Base-by-base conservation (phyloP, 2,329 filamentous ascomycete genomes). In the Pestalotiopsis sp. region DNA sequence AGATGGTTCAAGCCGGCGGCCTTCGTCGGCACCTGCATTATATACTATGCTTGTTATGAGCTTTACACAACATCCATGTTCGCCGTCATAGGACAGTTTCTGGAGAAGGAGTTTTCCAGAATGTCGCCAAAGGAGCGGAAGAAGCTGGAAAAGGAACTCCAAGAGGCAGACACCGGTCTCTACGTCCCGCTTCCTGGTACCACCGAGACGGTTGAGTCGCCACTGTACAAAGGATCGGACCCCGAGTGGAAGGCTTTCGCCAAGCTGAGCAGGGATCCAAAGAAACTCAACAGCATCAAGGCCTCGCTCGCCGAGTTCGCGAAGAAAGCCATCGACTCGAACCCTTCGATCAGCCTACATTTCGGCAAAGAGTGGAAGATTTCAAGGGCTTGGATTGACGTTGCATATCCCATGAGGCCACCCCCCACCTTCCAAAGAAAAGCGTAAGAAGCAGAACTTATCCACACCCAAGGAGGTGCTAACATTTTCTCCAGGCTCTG, bases 171-270 rank as follows among this genome's bases (percentile, higher is more conserved):
- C 14, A 81, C 85, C 20, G 78, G 84, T 14, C 23, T 84, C 4
- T 92, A 92, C 70, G 84, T 92, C 7, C 88, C 90, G 0, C 86
- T 92, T 66, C 89, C 89, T 3, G 88, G 89, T 58, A 89, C 87
- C 2, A 87, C 83, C 0, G 83, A 83, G 64, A 72, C 81, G 68
- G 78, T 89, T 20, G 79, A 82, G 17, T 82, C 84, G 38, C 75
- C 78, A 38, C 86, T 85, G 2, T 91, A 90, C 75, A 82, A 81
- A 69, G 84, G 84, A 65, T 81, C 80, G 31, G 89, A 91, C 72
- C 89, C 90, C 2, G 91, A 92, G 77, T 92, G 88, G 89, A 80
- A 83, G 70, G 82, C 83, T 63, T 92, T 90, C 71, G 75, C 89
- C 17, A 85, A 85, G 67, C 80, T 92, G n/a, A 87, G 84, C 70